Percentiles rank a stretch among this genome's conserved stretches.
phyloP scores from a whole-genome alignment of 345 rosid species.

The Chamaenerion angustifolium region DNA sequence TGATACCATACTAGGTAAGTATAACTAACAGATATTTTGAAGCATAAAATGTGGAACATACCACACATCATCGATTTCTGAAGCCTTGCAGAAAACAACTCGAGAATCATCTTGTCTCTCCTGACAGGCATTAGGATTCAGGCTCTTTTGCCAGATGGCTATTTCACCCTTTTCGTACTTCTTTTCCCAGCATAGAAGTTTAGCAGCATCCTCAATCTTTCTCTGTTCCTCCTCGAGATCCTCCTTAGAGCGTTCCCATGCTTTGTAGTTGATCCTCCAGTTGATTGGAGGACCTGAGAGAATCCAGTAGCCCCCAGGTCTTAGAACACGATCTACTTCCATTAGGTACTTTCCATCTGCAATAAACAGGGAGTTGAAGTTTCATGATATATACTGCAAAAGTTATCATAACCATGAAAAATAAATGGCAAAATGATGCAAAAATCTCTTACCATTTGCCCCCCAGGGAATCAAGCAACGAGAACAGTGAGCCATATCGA shows the following conservation, averaged over 20 bases:
- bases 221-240: constrained; percentile 48
- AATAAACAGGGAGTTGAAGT: constrained; percentile 1
- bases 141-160: constrained; percentile 52
- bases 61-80: constrained; percentile 48
- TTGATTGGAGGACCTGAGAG: constrained; percentile 57
- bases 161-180: constrained; percentile 50
- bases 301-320: constrained; percentile 66
- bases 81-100: constrained; percentile 21
- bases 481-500: constrained; percentile 58
- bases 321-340: constrained; percentile 62
- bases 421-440: background rate
- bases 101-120: constrained; percentile 15
- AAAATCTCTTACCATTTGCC: constrained; percentile 25
- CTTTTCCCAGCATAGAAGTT: constrained; percentile 65
- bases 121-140: constrained; percentile 28
- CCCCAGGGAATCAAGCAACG: constrained; percentile 61
- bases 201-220: constrained; percentile 46
- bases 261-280: constrained; percentile 33
- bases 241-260: constrained; percentile 42
- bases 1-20: no score
- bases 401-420: background rate
- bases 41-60: constrained; percentile 9
- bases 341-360: constrained; percentile 53
- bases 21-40: no score
- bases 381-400: constrained; percentile 2